Percentiles rank a stretch among this genome's conserved stretches.
Conservation (phyloP, 495 filamentous ascomycete genomes). For the Penicillium egyptiacum region DNA sequence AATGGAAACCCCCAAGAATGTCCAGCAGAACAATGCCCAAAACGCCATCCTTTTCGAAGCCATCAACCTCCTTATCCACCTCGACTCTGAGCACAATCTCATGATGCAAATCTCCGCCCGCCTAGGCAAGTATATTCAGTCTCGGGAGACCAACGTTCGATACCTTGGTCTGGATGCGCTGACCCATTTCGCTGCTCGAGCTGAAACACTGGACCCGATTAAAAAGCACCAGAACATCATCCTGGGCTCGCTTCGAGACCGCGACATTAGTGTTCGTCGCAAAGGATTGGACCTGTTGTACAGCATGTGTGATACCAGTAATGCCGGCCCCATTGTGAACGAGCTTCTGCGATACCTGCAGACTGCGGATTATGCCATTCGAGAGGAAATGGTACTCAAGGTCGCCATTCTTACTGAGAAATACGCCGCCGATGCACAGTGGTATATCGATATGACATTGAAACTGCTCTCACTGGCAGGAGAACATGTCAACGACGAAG, state of each 20-base stretch:
- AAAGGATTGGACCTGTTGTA: slow-evolving; percentile 96
- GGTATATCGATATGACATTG: slow-evolving; percentile 98
- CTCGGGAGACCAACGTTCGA: slow-evolving; percentile 94
- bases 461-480: slow-evolving; percentile 94
- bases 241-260: slow-evolving; percentile 85
- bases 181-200: slow-evolving; percentile 94
- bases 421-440: slow-evolving; percentile 96
- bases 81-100: slow-evolving; percentile 92
- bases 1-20: slow-evolving; percentile 94
- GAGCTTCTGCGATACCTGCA: slow-evolving; percentile 94
- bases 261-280: slow-evolving; percentile 94
- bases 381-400: slow-evolving; percentile 99
- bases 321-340: slow-evolving; percentile 87
- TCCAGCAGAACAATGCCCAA: slow-evolving; percentile 99
- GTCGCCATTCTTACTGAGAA: slow-evolving; percentile 98
- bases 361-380: slow-evolving; percentile 93
- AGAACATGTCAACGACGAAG: slow-evolving; percentile 98
- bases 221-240: slow-evolving; percentile 98
- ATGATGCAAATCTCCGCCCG: slow-evolving; percentile 97
- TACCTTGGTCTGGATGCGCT: slow-evolving; percentile 97
- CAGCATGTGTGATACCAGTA: slow-evolving; percentile 97
- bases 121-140: slow-evolving; percentile 94
- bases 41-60: slow-evolving; percentile 98
- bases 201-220: slow-evolving; percentile 94
- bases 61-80: slow-evolving; percentile 96